phyloP scores from a whole-genome alignment of 495 filamentous ascomycete species.

The Tuber melanosporum region DNA sequence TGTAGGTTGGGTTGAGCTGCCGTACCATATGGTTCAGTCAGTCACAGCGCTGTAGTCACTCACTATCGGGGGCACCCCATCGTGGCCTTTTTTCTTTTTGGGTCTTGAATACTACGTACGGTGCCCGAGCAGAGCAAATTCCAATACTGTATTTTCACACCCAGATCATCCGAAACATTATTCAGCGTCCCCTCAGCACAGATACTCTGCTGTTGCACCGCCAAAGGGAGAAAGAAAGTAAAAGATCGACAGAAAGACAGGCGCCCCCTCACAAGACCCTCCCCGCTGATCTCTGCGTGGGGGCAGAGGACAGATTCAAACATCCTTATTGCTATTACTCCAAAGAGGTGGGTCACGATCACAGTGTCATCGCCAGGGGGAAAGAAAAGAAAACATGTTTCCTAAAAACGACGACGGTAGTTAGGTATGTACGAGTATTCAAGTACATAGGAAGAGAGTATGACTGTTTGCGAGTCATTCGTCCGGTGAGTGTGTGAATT shows the following conservation, averaged over 20 bases:
- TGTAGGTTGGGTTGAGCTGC: too few relatives aligned
- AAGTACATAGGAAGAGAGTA: neutral
- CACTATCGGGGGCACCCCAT: neutral
- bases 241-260: neutral
- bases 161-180: neutral
- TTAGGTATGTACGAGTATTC: neutral
- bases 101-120: neutral
- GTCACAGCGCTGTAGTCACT: too few relatives aligned
- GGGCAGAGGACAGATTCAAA: neutral
- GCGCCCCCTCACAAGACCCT: neutral
- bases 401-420: neutral
- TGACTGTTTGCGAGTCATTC: slow-evolving; percentile 2
- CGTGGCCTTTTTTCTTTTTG: neutral
- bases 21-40: too few relatives aligned
- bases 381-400: neutral
- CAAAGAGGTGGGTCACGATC: neutral
- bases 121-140: neutral
- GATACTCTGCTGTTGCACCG: neutral
- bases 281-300: neutral
- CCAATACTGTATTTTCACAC: neutral
- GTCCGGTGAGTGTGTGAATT: neutral
- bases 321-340: neutral
- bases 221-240: neutral
- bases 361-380: neutral
- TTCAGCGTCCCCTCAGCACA: neutral